phyloP scores from a whole-genome alignment of 192 early-diverging fungal genomes.

The Rhizophagus prolifer region DNA sequence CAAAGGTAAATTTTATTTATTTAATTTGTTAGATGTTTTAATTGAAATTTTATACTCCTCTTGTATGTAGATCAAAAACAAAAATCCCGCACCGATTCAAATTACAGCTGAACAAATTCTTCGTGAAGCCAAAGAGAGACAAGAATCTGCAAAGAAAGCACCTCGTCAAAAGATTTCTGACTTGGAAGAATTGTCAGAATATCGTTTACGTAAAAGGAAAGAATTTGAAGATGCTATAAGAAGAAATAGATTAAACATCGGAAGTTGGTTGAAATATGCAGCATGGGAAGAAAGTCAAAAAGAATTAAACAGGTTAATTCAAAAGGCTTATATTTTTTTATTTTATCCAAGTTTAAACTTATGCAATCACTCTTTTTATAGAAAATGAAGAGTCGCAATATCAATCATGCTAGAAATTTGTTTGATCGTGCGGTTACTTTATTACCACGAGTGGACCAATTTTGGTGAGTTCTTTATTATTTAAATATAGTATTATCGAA shows the following conservation, averaged over 20 bases:
- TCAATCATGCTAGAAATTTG: constrained; percentile 91
- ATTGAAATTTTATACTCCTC: too few species aligned
- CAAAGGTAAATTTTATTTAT: constrained; percentile 7
- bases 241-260: constrained; percentile 80
- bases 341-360: background rate
- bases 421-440: constrained; percentile 89
- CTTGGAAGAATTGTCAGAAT: constrained; percentile 90
- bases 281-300: constrained; percentile 91
- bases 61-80: constrained; percentile 94
- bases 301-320: constrained; percentile 71
- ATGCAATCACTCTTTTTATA: constrained; percentile 21
- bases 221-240: constrained; percentile 92
- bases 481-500: background rate
- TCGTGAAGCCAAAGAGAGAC: constrained; percentile 86
- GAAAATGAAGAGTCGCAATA: constrained; percentile 95
- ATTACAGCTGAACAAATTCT: constrained; percentile 99
- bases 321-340: background rate
- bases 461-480: constrained; percentile 52
- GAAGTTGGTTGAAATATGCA: constrained; percentile 95
- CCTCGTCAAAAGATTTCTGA: constrained; percentile 90
- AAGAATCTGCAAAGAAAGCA: constrained; percentile 61
- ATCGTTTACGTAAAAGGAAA: constrained; percentile 85
- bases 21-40: background rate
- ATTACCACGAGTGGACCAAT: constrained; percentile 80
- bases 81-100: constrained; percentile 94